Evolutionary conservation across 306 rosid species (phyloP).

Genomic region (Quillaja saponaria): DNA sequence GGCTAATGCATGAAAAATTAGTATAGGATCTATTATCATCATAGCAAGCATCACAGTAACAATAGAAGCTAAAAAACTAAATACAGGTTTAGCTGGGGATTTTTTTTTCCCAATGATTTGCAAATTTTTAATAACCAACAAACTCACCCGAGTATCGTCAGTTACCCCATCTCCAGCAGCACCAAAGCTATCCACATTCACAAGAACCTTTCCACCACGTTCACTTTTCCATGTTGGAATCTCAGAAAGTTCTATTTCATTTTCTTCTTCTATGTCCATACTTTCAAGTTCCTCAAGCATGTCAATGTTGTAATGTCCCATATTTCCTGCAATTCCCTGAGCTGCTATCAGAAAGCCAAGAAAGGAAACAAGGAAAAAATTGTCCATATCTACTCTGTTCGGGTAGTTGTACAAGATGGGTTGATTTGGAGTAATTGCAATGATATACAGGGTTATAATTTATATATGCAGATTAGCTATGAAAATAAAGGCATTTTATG

Average conservation of each 20-base stretch:
- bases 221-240: slow-evolving; percentile 77
- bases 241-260: slow-evolving; percentile 48
- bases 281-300: slow-evolving; percentile 55
- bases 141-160: slow-evolving; percentile 79
- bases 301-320: slow-evolving; percentile 44
- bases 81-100: too few relatives aligned
- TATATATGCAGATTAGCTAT: slow-evolving; percentile 64
- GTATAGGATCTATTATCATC: too few relatives aligned
- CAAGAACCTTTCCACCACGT: slow-evolving; percentile 85
- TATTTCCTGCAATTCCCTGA: slow-evolving; percentile 59
- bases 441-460: slow-evolving; percentile 62
- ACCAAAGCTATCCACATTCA: slow-evolving; percentile 86
- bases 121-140: slow-evolving; percentile 4
- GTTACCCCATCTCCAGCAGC: slow-evolving; percentile 84
- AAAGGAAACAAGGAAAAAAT: slow-evolving; percentile 47
- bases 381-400: slow-evolving; percentile 55
- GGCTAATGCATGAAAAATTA: slow-evolving; percentile 13
- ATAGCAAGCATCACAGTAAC: too few relatives aligned
- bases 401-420: slow-evolving; percentile 43
- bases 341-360: slow-evolving; percentile 57
- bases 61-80: too few relatives aligned
- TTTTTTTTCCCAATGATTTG: slow-evolving; percentile 1
- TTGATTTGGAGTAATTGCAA: slow-evolving; percentile 62
- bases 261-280: slow-evolving; percentile 53
- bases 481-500: slow-evolving; percentile 59